Conservation (phyloP, 2,329 filamentous ascomycete species). For the Ophiocordyceps camponoti-floridani region DNA sequence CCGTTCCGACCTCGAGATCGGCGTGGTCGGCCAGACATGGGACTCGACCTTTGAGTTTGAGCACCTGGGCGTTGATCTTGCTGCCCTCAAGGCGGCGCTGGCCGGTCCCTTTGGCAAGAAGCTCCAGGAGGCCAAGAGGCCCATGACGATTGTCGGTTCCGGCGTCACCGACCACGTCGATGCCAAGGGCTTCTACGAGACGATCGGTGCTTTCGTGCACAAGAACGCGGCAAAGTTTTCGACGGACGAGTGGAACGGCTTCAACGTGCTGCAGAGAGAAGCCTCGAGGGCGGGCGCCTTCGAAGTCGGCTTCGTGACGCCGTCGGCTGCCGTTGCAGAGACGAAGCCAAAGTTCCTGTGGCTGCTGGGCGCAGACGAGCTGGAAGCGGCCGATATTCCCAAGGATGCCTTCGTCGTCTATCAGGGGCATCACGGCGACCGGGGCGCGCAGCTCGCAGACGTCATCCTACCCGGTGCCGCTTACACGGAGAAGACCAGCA, state of each 20-base stretch:
- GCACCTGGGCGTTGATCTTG: slow-evolving; percentile 66
- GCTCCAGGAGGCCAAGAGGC: slow-evolving; percentile 68
- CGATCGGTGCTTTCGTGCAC: slow-evolving; percentile 76
- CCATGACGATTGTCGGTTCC: slow-evolving; percentile 93
- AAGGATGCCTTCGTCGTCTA: slow-evolving; percentile 95
- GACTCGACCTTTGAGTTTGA: slow-evolving; percentile 92
- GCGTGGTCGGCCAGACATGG: slow-evolving; percentile 76
- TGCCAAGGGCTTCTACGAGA: slow-evolving; percentile 85
- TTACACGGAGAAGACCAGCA: slow-evolving; percentile 92
- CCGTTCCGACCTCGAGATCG: slow-evolving; percentile 83
- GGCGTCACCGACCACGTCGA: slow-evolving; percentile 81
- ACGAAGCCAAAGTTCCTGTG: slow-evolving; percentile 89
- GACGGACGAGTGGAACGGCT: slow-evolving; percentile 88
- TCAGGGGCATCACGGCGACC: slow-evolving; percentile 95
- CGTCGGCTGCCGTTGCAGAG: slow-evolving; percentile 63
- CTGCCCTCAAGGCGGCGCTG: slow-evolving; percentile 69
- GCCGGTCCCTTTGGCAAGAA: slow-evolving; percentile 85
- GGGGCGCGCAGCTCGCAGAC: slow-evolving; percentile 81
- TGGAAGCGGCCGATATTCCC: slow-evolving; percentile 69
- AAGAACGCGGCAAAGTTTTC: slow-evolving; percentile 82
- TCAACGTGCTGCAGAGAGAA: slow-evolving; percentile 87
- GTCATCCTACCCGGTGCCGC: slow-evolving; percentile 85
- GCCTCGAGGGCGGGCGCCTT: slow-evolving; percentile 87
- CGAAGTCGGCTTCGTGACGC: slow-evolving; percentile 85
- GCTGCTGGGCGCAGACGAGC: slow-evolving; percentile 90